Conservation (phyloP, 2,329 filamentous ascomycete genomes). For the Domatiomyces catenatus region DNA sequence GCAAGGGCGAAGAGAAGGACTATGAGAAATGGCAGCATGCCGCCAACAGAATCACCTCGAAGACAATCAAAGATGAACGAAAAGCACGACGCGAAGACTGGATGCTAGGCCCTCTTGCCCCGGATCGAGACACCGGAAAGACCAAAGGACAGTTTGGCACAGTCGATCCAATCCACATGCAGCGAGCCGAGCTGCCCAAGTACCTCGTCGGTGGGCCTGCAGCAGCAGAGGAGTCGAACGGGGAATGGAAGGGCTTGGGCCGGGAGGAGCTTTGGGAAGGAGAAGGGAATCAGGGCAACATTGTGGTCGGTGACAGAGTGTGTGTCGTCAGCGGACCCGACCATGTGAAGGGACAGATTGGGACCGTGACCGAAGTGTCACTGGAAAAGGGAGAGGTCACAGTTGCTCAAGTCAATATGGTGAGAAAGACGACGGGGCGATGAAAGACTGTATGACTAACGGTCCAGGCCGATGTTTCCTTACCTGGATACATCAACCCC, state of each 20-base stretch:
- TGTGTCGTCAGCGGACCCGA: slow-evolving; percentile 64
- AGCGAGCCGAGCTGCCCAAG: slow-evolving; percentile 27
- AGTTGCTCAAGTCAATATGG: slow-evolving; percentile 50
- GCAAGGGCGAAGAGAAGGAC: slow-evolving; percentile 26
- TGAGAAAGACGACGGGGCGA: slow-evolving; percentile 28
- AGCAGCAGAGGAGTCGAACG: slow-evolving; percentile 9
- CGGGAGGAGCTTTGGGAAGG: slow-evolving; percentile 26
- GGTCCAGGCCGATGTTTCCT: slow-evolving; percentile 27
- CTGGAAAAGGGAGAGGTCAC: slow-evolving; percentile 40
- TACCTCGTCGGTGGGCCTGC: slow-evolving; percentile 11
- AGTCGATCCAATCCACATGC: slow-evolving; percentile 25
- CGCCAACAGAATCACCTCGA: slow-evolving; percentile 15
- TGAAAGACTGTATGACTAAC: neutral
- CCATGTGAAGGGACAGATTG: slow-evolving; percentile 59
- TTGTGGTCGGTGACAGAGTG: slow-evolving; percentile 60
- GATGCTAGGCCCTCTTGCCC: slow-evolving; percentile 61
- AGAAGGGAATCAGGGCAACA: slow-evolving; percentile 26
- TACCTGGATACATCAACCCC: slow-evolving; percentile 27
- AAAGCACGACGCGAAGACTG: slow-evolving; percentile 57
- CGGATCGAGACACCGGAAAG: slow-evolving; percentile 55
- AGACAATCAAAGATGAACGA: slow-evolving; percentile 34
- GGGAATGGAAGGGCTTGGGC: slow-evolving; percentile 14
- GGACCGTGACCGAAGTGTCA: slow-evolving; percentile 47
- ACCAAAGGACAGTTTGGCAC: slow-evolving; percentile 45
- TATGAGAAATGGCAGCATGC: slow-evolving; percentile 20